These are phyloP conservation scores for Colletotrichum sp. DNA, from an alignment of 2,329 filamentous ascomycete genomes.

Conservation along the genomic window DNA sequence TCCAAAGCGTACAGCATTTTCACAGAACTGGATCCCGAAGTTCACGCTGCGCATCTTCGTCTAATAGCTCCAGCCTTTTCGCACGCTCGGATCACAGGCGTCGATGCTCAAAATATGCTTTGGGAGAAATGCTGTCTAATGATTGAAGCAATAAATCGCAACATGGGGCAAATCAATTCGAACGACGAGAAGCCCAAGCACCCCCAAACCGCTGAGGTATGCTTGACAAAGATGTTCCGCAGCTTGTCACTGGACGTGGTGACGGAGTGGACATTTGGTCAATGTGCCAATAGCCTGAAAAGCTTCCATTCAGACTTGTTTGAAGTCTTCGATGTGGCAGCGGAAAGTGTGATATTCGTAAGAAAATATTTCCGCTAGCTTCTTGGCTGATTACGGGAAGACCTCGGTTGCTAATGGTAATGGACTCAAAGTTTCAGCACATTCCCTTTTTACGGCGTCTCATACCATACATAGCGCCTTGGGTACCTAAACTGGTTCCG, in stretches of 20 bases:
- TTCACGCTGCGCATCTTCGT: neutral
- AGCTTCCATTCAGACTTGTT: neutral
- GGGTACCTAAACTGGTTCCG: neutral
- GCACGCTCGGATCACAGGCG: neutral
- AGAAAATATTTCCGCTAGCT: neutral
- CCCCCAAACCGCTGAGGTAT: neutral
- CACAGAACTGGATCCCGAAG: neutral
- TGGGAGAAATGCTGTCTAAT: neutral
- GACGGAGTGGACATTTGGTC: constrained; percentile 2
- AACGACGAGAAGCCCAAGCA: neutral
- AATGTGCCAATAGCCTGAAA: neutral
- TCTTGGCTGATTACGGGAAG: neutral
- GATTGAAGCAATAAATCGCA: neutral
- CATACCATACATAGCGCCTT: neutral
- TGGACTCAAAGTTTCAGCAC: neutral
- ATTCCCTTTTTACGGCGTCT: neutral
- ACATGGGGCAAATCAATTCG: neutral
- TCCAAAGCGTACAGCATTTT: neutral
- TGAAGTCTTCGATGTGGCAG: neutral
- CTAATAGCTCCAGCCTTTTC: neutral
- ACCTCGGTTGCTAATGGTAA: neutral
- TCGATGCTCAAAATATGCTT: neutral
- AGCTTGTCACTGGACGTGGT: neutral
- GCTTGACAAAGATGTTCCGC: neutral
- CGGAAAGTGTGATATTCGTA: constrained; percentile 1